Percentiles rank a stretch among this genome's conserved stretches.
These are phyloP conservation scores for Rubia balearica DNA, from an alignment of 305 asterid species.

Conservation along the genomic window DNA sequence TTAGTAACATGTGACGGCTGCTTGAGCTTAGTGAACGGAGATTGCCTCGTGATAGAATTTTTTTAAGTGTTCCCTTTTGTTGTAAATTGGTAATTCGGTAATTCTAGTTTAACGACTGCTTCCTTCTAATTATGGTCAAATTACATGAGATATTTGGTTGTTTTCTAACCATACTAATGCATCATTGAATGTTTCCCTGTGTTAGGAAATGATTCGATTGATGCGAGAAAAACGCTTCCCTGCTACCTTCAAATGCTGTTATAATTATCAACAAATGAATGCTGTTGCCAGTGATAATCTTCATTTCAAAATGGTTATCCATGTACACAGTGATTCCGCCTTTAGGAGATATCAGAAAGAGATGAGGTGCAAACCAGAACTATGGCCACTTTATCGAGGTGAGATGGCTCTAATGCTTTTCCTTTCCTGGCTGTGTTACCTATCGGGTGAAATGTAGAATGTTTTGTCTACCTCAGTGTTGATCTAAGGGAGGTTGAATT, in stretches of 20 bases:
- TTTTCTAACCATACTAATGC: background rate
- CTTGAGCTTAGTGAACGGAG: background rate
- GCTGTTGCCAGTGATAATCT: constrained; percentile 61
- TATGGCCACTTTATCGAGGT: constrained; percentile 99
- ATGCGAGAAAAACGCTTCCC: constrained; percentile 75
- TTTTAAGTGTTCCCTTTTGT: background rate
- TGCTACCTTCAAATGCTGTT: constrained; percentile 78
- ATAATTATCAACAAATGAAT: constrained; percentile 66
- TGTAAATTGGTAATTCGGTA: background rate
- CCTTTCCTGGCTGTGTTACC: background rate
- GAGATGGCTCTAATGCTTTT: constrained; percentile 14
- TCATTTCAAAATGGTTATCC: constrained; percentile 92
- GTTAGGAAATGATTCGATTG: constrained; percentile 83
- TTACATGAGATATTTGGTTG: background rate
- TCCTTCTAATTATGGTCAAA: background rate
- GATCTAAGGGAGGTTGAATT: background rate
- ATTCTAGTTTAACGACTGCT: background rate
- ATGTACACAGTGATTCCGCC: constrained; percentile 86
- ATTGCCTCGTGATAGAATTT: background rate
- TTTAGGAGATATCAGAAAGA: constrained; percentile 93
- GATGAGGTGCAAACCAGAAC: constrained; percentile 78
- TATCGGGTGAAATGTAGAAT: background rate
- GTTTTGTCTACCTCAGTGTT: background rate
- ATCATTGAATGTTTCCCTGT: constrained; percentile 17
- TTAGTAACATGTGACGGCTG: background rate